A percentile compares a stretch with the other conserved stretches of the same genome.
Conservation (phyloP, 2,329 filamentous ascomycete species). For the Venturia nashicola region DNA sequence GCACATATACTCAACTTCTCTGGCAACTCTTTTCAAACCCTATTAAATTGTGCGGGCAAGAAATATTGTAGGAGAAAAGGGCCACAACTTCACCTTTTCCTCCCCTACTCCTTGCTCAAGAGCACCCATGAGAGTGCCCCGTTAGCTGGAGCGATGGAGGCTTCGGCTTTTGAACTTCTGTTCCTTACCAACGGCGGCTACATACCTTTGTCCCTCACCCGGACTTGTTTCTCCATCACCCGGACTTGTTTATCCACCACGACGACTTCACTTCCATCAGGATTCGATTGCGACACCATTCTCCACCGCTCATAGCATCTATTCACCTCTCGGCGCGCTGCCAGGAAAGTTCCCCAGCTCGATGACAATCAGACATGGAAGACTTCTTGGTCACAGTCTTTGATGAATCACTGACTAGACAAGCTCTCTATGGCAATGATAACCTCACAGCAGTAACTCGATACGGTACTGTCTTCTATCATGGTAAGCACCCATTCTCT, state of each 20-base stretch:
- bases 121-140: not conserved
- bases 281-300: not conserved
- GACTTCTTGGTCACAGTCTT: not conserved
- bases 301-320: not conserved
- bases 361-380: not conserved
- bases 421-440: not conserved
- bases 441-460: not conserved
- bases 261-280: not conserved
- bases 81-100: not conserved
- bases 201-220: not conserved
- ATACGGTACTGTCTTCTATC: not conserved
- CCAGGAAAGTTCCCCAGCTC: not conserved
- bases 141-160: constrained; percentile 5
- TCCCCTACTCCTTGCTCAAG: not conserved
- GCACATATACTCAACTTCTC: not conserved
- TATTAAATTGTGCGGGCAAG: not conserved
- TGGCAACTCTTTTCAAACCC: not conserved
- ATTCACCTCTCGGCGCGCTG: not conserved
- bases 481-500: not conserved
- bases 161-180: not conserved
- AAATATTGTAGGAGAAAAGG: not conserved
- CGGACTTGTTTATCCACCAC: not conserved
- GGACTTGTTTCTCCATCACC: not conserved
- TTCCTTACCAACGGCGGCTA: constrained; percentile 8
- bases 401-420: not conserved